A percentile compares a stretch with the other conserved stretches of the same genome.
Conservation (phyloP, 2,329 filamentous ascomycete genomes). For the Pseudogymnoascus sp. region DNA sequence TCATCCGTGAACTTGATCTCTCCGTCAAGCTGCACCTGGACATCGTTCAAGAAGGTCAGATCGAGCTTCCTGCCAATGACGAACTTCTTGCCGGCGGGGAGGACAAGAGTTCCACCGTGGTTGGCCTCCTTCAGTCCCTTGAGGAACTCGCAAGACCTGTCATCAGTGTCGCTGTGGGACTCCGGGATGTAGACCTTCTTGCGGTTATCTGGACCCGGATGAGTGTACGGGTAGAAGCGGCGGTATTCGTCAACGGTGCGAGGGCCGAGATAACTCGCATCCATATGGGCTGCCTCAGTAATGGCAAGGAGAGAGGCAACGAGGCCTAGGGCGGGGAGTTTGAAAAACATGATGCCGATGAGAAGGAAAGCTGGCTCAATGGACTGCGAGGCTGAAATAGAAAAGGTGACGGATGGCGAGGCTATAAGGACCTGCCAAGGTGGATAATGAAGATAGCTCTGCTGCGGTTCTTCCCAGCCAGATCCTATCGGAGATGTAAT, state of each 20-base stretch:
- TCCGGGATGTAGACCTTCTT: slow-evolving; percentile 43
- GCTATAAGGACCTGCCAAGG: slow-evolving; percentile 1
- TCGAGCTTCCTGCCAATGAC: slow-evolving; percentile 52
- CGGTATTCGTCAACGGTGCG: slow-evolving; percentile 28
- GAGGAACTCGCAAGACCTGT: slow-evolving; percentile 47
- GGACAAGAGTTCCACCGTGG: slow-evolving; percentile 46
- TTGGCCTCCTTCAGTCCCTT: slow-evolving; percentile 47
- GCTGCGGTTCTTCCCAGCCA: neutral
- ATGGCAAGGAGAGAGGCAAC: slow-evolving; percentile 19
- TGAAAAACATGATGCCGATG: slow-evolving; percentile 20
- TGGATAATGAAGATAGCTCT: neutral
- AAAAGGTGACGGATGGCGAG: slow-evolving; percentile 2
- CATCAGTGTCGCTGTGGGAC: slow-evolving; percentile 45
- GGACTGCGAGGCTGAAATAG: neutral
- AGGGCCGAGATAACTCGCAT: slow-evolving; percentile 28
- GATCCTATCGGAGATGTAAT: neutral
- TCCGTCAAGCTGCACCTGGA: slow-evolving; percentile 51
- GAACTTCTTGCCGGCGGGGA: slow-evolving; percentile 34
- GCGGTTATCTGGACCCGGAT: slow-evolving; percentile 23
- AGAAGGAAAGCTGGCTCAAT: neutral
- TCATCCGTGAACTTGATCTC: slow-evolving; percentile 43
- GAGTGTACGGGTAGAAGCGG: slow-evolving; percentile 31
- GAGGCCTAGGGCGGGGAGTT: slow-evolving; percentile 19
- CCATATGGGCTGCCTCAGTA: slow-evolving; percentile 25
- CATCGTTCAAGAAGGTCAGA: slow-evolving; percentile 47